Percentiles rank a stretch among this genome's conserved stretches.
These are phyloP conservation scores for Phoma sp. DNA, from an alignment of 2,329 filamentous ascomycete genomes.

Conservation along the genomic window DNA sequence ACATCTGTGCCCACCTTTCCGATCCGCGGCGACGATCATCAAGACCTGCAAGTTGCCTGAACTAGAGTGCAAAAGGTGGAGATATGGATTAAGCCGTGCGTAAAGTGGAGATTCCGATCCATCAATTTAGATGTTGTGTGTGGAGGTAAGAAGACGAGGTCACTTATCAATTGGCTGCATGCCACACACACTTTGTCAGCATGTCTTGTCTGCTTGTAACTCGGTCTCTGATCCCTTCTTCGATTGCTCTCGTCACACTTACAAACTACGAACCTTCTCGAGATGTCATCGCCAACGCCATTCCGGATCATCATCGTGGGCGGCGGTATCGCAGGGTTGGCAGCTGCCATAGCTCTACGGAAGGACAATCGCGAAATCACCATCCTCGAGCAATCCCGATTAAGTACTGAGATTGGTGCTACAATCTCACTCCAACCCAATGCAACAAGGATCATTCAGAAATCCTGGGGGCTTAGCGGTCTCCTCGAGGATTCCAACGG, in stretches of 20 bases:
- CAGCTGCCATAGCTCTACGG: conserved; percentile 46
- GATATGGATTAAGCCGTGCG: not conserved
- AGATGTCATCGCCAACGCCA: conserved; percentile 22
- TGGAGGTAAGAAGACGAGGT: not conserved
- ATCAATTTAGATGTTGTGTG: not conserved
- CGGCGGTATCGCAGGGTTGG: conserved; percentile 32
- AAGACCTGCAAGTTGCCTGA: not conserved
- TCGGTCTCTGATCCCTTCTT: not conserved
- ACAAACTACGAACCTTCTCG: conserved; percentile 5
- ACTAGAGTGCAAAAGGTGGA: not conserved
- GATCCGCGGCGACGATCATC: not conserved
- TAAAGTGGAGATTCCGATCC: not conserved
- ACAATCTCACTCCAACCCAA: conserved; percentile 53
- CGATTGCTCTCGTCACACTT: conserved; percentile 2
- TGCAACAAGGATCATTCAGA: conserved; percentile 45
- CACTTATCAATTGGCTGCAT: not conserved
- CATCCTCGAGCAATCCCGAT: conserved; percentile 41
- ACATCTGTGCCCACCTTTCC: conserved; percentile 1
- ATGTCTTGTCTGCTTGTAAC: not conserved
- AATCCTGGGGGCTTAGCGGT: conserved; percentile 37
- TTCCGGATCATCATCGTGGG: conserved; percentile 44
- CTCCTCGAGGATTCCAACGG: conserved; percentile 39
- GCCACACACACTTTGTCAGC: not conserved
- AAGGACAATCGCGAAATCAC: conserved; percentile 40
- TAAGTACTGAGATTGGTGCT: conserved; percentile 49